Percentiles rank a stretch among this genome's conserved stretches.
These are phyloP conservation scores for Bromus sterilis DNA, from an alignment of 176 grass and related monocot genomes.

Conservation along the genomic window DNA sequence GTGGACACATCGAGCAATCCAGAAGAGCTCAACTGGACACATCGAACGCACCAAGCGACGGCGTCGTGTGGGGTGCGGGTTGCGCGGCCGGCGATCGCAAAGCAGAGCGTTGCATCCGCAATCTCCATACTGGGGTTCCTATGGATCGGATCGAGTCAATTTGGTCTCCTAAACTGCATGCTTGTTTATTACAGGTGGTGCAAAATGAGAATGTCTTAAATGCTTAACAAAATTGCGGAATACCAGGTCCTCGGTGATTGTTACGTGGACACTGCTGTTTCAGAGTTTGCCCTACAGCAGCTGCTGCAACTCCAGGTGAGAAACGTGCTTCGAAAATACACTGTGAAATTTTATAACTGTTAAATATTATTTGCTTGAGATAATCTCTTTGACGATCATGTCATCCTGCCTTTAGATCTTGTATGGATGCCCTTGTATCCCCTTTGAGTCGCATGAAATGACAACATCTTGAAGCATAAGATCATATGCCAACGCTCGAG, in stretches of 20 bases:
- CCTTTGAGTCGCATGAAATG: no score
- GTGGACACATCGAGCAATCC: not conserved
- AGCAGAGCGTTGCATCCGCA: no score
- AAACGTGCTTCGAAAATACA: no score
- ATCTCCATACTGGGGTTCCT: not conserved
- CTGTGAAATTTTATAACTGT: no score
- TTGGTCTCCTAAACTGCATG: not conserved
- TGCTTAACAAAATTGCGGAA: not conserved
- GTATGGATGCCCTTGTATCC: no score
- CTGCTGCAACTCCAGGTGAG: not conserved
- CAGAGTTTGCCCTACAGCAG: not conserved
- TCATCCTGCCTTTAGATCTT: no score
- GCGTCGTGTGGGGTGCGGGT: not conserved
- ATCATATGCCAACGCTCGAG: no score
- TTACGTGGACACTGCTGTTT: not conserved
- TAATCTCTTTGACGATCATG: no score
- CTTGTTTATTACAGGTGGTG: not conserved
- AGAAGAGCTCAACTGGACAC: not conserved
- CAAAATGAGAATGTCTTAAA: not conserved
- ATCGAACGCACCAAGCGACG: not conserved
- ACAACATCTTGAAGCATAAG: no score
- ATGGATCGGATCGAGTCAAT: conserved; percentile 1
- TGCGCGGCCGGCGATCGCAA: not conserved
- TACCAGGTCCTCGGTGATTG: not conserved
- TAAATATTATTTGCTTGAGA: no score